A percentile compares a stretch with the other conserved stretches of the same genome.
Conservation (phyloP, 352 stramenopile genomes). For the Pythium sukuiense region DNA sequence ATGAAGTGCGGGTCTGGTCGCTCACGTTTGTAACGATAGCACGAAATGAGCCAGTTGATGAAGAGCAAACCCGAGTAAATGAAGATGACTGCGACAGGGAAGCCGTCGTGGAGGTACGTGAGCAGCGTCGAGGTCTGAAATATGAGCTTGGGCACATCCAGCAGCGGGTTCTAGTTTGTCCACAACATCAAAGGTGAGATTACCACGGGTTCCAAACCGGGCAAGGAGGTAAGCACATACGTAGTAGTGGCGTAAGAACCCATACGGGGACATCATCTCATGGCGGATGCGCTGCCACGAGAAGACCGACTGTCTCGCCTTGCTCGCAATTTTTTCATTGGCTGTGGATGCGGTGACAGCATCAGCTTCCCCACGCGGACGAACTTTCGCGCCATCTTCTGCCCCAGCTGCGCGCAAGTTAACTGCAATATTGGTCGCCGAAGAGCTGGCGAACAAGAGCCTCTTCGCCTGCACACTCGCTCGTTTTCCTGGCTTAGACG, state of each 20-base stretch:
- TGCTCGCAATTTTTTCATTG: neutral
- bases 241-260: neutral
- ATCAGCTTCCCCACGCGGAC: neutral
- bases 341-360: neutral
- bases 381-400: neutral
- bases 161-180: neutral
- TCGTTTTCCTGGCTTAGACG: neutral
- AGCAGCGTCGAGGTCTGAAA: constrained; percentile 4
- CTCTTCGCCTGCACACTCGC: neutral
- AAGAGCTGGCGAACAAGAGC: neutral
- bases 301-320: neutral
- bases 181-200: neutral
- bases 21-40: neutral
- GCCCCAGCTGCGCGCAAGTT: neutral
- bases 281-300: neutral
- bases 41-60: constrained; percentile 7
- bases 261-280: neutral
- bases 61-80: neutral
- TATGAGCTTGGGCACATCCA: neutral
- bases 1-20: constrained; percentile 11
- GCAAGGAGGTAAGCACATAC: neutral
- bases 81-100: neutral
- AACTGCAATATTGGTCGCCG: neutral
- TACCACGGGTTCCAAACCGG: too few relatives aligned
- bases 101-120: constrained; percentile 2